A percentile compares a stretch with the other conserved stretches of the same genome.
phyloP scores from a whole-genome alignment of 306 rosid species.

The Castanopsis chinensis region DNA sequence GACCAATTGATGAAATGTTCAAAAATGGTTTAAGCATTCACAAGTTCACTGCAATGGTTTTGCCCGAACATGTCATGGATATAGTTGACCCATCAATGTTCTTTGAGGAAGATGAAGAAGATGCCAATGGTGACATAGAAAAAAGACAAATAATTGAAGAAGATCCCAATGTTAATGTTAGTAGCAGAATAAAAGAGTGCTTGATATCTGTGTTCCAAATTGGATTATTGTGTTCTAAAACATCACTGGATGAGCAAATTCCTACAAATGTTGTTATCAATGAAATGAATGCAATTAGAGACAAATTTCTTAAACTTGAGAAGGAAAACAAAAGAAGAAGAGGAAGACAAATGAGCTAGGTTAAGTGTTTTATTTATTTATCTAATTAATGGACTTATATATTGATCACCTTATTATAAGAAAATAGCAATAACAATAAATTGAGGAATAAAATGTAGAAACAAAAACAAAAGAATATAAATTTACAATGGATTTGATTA shows the following conservation, averaged over 20 bases:
- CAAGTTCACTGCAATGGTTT: conserved; percentile 17
- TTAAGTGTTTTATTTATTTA: no score
- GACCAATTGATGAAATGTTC: conserved; percentile 36
- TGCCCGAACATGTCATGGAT: neutral
- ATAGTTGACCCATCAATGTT: neutral
- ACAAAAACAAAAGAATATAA: neutral
- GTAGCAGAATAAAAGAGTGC: conserved; percentile 26
- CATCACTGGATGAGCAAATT: conserved; percentile 28
- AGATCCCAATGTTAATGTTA: neutral
- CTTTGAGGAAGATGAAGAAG: neutral
- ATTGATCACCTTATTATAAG: neutral
- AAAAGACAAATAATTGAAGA: no score
- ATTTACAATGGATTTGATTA: neutral
- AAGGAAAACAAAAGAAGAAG: no score
- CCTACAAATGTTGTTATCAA: conserved; percentile 23
- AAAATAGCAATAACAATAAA: neutral
- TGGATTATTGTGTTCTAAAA: conserved; percentile 47
- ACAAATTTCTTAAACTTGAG: neutral
- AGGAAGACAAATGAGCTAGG: no score
- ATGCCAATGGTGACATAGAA: neutral
- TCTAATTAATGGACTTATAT: neutral
- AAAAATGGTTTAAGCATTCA: conserved; percentile 30
- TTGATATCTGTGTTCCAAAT: conserved; percentile 35
- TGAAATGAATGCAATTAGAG: conserved; percentile 29
- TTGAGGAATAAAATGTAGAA: no score